Evolutionary conservation across 2,329 filamentous ascomycete genomes (phyloP), one percentile per base, ranked within the genome.

Genomic region (Ascochyta clinopodiicola): DNA sequence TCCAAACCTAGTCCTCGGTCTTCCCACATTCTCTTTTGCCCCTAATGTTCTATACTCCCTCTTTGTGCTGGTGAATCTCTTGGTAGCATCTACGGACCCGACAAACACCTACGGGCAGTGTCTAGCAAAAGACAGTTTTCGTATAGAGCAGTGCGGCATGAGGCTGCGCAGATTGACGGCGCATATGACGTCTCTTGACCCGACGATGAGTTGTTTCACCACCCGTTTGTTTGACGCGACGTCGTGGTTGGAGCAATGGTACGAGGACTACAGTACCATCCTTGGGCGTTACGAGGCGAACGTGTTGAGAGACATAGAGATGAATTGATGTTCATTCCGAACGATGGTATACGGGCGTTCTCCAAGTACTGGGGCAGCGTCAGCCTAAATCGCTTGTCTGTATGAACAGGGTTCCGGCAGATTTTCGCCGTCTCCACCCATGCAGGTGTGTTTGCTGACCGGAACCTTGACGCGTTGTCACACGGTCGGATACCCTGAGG

Each of bases 181-280:
- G n/a, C 32, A 37, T 7, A 49, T 69, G 34, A 67, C 53, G 38
- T 35, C 22, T 29, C 34, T 67, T 6, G 67, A 70, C 52, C 66
- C 67, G 1, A 68, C 62, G 3, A 40, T 70, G 53, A 69, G 63
- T 55, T 67, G 60, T 34, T 69, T 44, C 17, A 67, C 67, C 8
- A 69, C 64, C 17, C 64, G 64, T n/a, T 49, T 70, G 55, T 53
- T 70, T 22, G 66, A 70, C 32, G 67, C 67, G 40, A 66, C 66
- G n/a, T 46, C 57, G 13, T 70, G 66, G 67, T 43, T 70, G 45
- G 64, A 63, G 53, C 52, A 63, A 17, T 70, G 67, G 67, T 63
- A 68, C 24, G 60, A 61, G 10, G 63, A 70, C 37, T 70, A 67
- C 31, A 59, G 37, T 24, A 54, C 57, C 12, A 69, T 70, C 29